Conservation (phyloP, 306 rosid genomes). For the Cercis canadensis region DNA sequence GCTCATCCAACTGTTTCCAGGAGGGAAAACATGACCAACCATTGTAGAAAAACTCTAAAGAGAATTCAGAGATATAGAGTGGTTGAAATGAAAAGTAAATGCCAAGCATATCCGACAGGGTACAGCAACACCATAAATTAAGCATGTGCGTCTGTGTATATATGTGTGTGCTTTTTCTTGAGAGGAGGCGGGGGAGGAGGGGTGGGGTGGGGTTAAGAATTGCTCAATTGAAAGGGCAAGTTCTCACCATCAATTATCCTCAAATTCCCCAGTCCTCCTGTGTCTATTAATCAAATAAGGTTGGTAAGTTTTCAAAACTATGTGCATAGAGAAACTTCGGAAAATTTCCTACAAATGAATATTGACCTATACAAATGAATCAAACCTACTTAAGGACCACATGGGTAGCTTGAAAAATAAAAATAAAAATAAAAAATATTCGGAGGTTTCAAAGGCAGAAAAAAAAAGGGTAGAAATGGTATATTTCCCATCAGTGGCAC, state of each 20-base stretch:
- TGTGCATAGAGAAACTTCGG: background rate
- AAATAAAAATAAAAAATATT: too few relatives aligned
- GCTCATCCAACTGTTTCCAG: constrained; percentile 86
- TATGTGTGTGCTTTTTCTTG: too few relatives aligned
- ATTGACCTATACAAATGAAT: too few relatives aligned
- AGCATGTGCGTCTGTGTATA: too few relatives aligned
- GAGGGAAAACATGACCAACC: background rate
- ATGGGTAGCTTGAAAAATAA: too few relatives aligned
- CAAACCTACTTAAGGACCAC: too few relatives aligned
- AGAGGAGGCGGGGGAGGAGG: too few relatives aligned
- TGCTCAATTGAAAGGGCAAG: background rate
- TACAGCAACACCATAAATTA: too few relatives aligned
- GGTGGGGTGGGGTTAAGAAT: too few relatives aligned
- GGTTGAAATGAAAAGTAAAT: too few relatives aligned
- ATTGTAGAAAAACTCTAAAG: background rate
- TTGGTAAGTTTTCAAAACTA: background rate
- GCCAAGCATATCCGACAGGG: too few relatives aligned
- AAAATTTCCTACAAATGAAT: constrained; percentile 9
- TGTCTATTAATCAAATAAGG: background rate
- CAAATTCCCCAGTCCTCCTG: background rate
- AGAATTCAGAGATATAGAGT: background rate
- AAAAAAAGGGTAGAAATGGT: constrained; percentile 91
- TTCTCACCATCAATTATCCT: background rate
- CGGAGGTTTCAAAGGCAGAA: too few relatives aligned
- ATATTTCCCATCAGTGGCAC: constrained; percentile 92